A percentile compares a stretch with the other conserved stretches of the same genome.
Evolutionary conservation across 257 asterid genomes (phyloP).

Genomic region (Nicotiana obtusifolia): DNA sequence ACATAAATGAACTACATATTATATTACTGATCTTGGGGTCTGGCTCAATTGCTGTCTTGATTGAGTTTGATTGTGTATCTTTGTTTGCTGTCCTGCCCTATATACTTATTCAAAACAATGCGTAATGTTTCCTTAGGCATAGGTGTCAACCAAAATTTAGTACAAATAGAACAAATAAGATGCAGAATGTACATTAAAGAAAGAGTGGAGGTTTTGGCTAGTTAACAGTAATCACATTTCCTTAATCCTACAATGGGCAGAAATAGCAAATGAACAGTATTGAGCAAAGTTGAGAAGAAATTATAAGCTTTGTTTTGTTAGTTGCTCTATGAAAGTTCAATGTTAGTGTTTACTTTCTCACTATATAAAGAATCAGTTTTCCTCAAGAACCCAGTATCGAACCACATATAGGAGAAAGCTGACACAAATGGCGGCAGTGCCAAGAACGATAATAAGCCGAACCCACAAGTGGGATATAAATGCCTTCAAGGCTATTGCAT

Average conservation of each 20-base stretch:
- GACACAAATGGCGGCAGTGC: constrained; percentile 27
- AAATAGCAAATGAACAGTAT: not conserved
- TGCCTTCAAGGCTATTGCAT: constrained; percentile 30
- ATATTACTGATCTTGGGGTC: not conserved
- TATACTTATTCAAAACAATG: not conserved
- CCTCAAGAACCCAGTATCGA: constrained; percentile 36
- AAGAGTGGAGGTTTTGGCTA: not conserved
- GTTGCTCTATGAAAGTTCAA: not conserved
- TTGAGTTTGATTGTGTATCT: not conserved
- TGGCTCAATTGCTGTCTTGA: not conserved
- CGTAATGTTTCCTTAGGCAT: not conserved
- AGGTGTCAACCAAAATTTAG: not conserved
- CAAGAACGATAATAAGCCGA: constrained; percentile 34
- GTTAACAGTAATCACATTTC: not conserved
- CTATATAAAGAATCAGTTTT: constrained; percentile 13
- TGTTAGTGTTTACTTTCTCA: not conserved
- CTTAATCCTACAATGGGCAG: not conserved
- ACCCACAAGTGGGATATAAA: constrained; percentile 42
- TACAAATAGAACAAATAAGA: not conserved
- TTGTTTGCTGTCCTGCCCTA: not conserved
- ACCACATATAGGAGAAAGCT: constrained; percentile 30
- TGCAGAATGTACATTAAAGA: not conserved
- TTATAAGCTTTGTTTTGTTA: not conserved
- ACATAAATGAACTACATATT: not conserved
- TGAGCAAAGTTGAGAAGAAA: not conserved